phyloP scores from a whole-genome alignment of 805 yeast genomes.

The Blastobotrys attinorum region DNA sequence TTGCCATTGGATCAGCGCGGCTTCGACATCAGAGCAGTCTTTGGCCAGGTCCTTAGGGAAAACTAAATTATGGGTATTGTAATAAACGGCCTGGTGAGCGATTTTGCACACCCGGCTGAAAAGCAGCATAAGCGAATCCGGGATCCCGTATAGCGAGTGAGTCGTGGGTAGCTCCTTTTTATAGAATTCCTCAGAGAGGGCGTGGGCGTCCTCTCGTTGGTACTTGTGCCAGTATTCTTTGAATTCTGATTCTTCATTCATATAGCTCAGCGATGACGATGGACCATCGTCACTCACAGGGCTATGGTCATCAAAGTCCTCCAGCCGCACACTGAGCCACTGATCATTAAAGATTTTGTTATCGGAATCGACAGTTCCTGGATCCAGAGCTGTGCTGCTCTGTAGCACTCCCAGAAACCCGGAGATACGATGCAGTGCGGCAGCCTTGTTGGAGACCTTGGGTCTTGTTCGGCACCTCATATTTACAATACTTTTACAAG shows the following conservation, averaged over 20 bases:
- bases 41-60: constrained; percentile 10
- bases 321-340: constrained; percentile 22
- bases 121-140: constrained; percentile 65
- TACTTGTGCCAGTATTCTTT: constrained; percentile 21
- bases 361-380: not conserved
- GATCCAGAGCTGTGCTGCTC: constrained; percentile 54
- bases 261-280: constrained; percentile 17
- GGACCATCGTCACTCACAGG: constrained; percentile 6
- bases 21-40: constrained; percentile 34
- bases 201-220: constrained; percentile 7
- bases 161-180: constrained; percentile 38
- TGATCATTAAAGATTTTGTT: constrained; percentile 9
- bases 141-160: constrained; percentile 77
- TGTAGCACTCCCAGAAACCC: constrained; percentile 68
- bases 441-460: constrained; percentile 65
- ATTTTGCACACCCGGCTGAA: constrained; percentile 67
- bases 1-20: constrained; percentile 54
- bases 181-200: constrained; percentile 18
- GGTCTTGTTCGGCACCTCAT: constrained; percentile 60
- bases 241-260: constrained; percentile 19
- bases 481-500: constrained; percentile 69
- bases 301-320: constrained; percentile 15
- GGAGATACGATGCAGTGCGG: constrained; percentile 68
- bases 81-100: constrained; percentile 53
- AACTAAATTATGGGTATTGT: constrained; percentile 23